Evolutionary conservation across 805 yeast species (phyloP), one percentile per base, ranked within the genome.

Genomic region (Cyberlindnera suaveolens): DNA sequence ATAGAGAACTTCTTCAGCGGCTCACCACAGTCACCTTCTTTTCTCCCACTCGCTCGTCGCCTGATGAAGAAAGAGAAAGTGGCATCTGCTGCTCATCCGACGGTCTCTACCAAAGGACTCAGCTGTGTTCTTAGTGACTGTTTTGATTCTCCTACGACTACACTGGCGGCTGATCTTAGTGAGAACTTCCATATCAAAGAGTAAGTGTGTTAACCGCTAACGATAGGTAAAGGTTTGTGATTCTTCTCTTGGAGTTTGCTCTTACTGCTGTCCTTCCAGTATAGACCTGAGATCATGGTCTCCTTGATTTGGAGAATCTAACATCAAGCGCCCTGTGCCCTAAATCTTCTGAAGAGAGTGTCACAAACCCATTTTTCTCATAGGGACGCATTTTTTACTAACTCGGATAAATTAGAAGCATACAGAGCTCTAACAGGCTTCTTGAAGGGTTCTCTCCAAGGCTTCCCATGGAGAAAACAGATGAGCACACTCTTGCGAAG

Each of bases 121-220:
- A 17, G 33, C 11, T 13, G 33, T 10, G 33, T 30, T 27, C 33
- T 36, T 11, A n/a, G 16, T 6, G 33, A 29, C 20, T 36, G 33
- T 15, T 36, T 36, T 19, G 26, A 36, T 43, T 62, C 71, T 2
- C 74, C 76, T 9, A 60, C 68, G 5, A 56, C 68, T 0, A 61
- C 58, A 1, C 49, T 67, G 20, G 67, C 68, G 5, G 70, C 66
- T 26, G 69, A 66, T 43, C 55, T 67, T 27, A 54, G 64, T 10
- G 56, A 64, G 30, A 66, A 67, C 50, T 65, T 66, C 48, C 70
- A 65, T 46, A 63, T 65, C 35, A 47, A 47, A 38, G 52, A 46
- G 56, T 54, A 36, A 42, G 58, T 53, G 58, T 53, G 41, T 34
- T 29, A 27, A 23, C 27, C 27, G 27, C 27, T 23, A 23, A 23